Evolutionary conservation across 768 basidiomycete genomes (phyloP).

Genomic region (Pleurotus ostreatus): DNA sequence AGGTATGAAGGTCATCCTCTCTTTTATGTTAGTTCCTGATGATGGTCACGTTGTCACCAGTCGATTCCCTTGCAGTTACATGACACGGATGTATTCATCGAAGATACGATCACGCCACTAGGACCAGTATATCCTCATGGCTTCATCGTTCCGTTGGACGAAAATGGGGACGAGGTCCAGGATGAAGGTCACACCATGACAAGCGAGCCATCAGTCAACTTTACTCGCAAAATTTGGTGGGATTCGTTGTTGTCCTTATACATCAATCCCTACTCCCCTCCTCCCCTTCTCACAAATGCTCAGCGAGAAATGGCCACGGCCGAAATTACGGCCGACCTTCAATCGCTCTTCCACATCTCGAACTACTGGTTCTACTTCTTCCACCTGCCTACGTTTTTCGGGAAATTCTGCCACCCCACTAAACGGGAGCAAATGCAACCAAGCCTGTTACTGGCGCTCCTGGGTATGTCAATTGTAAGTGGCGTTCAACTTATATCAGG

Average conservation of each 20-base stretch:
- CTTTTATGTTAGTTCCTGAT: too few species aligned
- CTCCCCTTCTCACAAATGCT: constrained; percentile 29
- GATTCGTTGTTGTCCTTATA: constrained; percentile 64
- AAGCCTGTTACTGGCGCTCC: constrained; percentile 54
- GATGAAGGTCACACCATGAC: constrained; percentile 27
- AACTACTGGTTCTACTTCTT: constrained; percentile 75
- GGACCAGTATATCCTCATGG: constrained; percentile 4
- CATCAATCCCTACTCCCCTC: constrained; percentile 27
- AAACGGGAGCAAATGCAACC: constrained; percentile 61
- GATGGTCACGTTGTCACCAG: too few species aligned
- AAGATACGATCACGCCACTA: neutral
- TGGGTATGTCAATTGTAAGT: constrained; percentile 50
- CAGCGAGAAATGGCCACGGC: constrained; percentile 44
- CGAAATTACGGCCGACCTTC: constrained; percentile 51
- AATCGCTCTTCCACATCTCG: constrained; percentile 59
- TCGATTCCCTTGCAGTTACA: too few species aligned
- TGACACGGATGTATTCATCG: too few species aligned
- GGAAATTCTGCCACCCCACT: constrained; percentile 50
- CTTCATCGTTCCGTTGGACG: constrained; percentile 17
- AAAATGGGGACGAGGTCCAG: constrained; percentile 11
- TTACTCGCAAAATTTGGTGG: constrained; percentile 77
- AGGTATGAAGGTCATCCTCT: too few species aligned
- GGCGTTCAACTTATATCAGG: neutral
- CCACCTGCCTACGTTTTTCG: constrained; percentile 66
- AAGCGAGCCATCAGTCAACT: constrained; percentile 59